Evolutionary conservation across 306 rosid species (phyloP), one percentile per base, ranked within the genome.

Genomic region (Mucuna pruriens): DNA sequence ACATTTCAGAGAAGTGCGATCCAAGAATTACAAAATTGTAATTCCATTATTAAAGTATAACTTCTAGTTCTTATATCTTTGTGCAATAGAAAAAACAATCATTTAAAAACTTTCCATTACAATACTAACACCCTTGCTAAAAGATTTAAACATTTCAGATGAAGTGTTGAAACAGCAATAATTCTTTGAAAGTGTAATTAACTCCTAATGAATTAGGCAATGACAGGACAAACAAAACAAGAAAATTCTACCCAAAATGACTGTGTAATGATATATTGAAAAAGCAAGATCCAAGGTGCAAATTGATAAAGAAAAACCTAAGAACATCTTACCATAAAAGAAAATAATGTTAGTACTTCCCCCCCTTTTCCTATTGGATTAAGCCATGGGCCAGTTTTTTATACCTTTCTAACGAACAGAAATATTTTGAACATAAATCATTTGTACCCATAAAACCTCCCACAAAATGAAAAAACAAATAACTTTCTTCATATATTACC

Each of bases 401-500:
- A 40, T 26, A 57, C 46, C 61, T 19, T 68, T 42, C 57, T 11
- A 44, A 54, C 7, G 34, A 40, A 70, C 10, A 71, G 40, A 74
- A 65, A 64, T 8, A 63, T 74, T 23, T 49, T 16, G 12, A 78
- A 16, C 29, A 45, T 16, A 33, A 75, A 75, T 49, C 46, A 49
- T 70, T 33, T 33, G 17, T 34, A 64, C 67, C 63, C 20, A 2
- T 38, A 71, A 52, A 62, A 63, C 46, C 34, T 49, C 48, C 13
- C 17, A 29, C 7, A 38, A 23, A 74, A 60, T 51, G 26, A 51
- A 54, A 66, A n/a, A 39, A 42, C 17, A 52, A 10, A 73, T 6
- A 66, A 33, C 64, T 13, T 62, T 15, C 29, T 34, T 33, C 61
- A 31, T 65, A 6, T 6, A 55, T 63, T 91, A 94, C 97, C 97